Evolutionary conservation across 2,329 filamentous ascomycete genomes (phyloP).

Genomic region (Camillea tinctor): DNA sequence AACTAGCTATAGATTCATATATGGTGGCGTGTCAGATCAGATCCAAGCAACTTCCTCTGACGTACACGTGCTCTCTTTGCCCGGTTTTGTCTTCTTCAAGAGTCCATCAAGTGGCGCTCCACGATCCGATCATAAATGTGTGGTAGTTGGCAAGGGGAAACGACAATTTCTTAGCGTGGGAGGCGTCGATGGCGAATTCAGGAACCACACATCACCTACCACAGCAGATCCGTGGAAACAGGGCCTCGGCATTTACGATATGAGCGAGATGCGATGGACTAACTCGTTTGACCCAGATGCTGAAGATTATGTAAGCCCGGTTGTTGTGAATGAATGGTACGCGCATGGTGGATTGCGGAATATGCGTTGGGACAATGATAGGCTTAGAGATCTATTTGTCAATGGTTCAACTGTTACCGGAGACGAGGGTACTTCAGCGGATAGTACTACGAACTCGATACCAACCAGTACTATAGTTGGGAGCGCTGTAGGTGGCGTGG

Average conservation of each 20-base stretch:
- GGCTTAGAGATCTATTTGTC: constrained; percentile 26
- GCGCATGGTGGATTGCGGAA: constrained; percentile 25
- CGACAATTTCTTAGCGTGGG: constrained; percentile 42
- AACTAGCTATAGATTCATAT: constrained; percentile 33
- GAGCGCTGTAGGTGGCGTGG: constrained; percentile 24
- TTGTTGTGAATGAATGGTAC: constrained; percentile 35
- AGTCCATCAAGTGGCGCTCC: constrained; percentile 22
- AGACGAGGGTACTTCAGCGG: constrained; percentile 1
- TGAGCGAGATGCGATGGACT: constrained; percentile 37
- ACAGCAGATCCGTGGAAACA: constrained; percentile 36
- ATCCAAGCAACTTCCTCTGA: constrained; percentile 25
- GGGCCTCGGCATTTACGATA: constrained; percentile 40
- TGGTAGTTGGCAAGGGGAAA: constrained; percentile 34
- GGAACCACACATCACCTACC: constrained; percentile 18
- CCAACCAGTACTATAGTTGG: constrained; percentile 24
- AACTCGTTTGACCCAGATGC: constrained; percentile 35
- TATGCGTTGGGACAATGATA: constrained; percentile 27
- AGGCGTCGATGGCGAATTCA: constrained; percentile 31
- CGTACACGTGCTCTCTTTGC: constrained; percentile 37
- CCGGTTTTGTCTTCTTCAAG: constrained; percentile 38
- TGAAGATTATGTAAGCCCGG: constrained; percentile 34
- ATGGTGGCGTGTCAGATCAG: constrained; percentile 32
- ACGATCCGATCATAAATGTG: constrained; percentile 35
- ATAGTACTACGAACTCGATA: not conserved
- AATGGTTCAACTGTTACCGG: constrained; percentile 16